Base-by-base conservation (phyloP, 257 asterid genomes). In the Misopates orontium region DNA sequence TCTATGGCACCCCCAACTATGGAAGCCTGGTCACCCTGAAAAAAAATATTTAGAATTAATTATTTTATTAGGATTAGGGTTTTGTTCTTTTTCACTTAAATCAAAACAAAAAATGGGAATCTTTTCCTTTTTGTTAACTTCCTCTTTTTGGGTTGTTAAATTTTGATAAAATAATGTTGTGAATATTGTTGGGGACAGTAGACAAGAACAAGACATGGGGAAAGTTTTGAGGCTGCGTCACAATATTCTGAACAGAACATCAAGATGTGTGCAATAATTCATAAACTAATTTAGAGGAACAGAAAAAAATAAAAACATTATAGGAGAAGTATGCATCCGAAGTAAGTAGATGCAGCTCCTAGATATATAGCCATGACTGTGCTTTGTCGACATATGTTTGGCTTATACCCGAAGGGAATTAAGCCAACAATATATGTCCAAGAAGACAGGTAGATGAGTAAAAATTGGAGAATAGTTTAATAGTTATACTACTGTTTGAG, bases 1-100 rank as follows among this genome's bases (percentile, higher is more conserved):
- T 94, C 96, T 47, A 94, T 90, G 45, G 99, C 96, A 10, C 99
- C 99, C 15, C 97, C 97, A 32, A 94, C 97, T 15, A 90, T 86
- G 2, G 99, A 94, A 8, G 97, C 96, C 56, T 94, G 97, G 76
- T 94, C 97, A 61, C 97, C 99, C 99, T 93, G 48, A 8, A 58
- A 31, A 18, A 7, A 0, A 19, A 60, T 8, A 19, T 11, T 60
- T 59, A 17, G 25, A n/a, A n/a, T 57, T 0, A 16, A 23, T 8
- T 8, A 6, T 32, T 0, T 2, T 4, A 28, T 44, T 28, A 28
- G n/a, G n/a, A n/a, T 13, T 64, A 50, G 44, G 48, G 57, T 49
- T 49, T 49, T 28, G 12, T 4, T 19, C 13, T 10, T 39, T 51
- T 64, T 50, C 16, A 15, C 59, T 68, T 8, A 41, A 41, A 8